Evolutionary conservation across 1,139 yeast genomes (phyloP).

Genomic region (Pichiaceae sp.): DNA sequence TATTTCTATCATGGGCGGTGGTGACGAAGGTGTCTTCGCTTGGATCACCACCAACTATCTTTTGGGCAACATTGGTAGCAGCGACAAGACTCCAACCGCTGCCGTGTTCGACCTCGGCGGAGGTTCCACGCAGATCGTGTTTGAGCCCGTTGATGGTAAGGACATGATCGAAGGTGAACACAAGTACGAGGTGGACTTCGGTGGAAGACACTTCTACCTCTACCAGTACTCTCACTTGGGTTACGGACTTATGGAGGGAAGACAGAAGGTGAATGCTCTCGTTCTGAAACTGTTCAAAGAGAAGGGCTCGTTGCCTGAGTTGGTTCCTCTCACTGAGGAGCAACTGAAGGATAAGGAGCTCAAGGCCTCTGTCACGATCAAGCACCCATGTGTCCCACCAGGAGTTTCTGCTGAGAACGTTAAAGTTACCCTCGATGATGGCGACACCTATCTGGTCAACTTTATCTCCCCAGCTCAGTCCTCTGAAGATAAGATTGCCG

Average conservation of each 20-base stretch:
- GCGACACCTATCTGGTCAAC: constrained; percentile 49
- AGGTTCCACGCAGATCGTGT: constrained; percentile 96
- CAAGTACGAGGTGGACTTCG: constrained; percentile 72
- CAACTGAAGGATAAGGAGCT: constrained; percentile 31
- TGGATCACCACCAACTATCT: constrained; percentile 96
- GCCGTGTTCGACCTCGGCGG: constrained; percentile 98
- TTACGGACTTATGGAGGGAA: constrained; percentile 90
- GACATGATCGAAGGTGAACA: constrained; percentile 81
- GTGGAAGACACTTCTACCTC: constrained; percentile 69
- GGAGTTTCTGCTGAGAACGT: constrained; percentile 44
- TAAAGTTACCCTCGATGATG: constrained; percentile 43
- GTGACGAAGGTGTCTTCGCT: constrained; percentile 97
- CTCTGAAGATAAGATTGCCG: constrained; percentile 25
- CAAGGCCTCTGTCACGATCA: constrained; percentile 37
- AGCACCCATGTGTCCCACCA: constrained; percentile 86
- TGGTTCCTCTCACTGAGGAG: constrained; percentile 21
- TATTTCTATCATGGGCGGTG: constrained; percentile 88
- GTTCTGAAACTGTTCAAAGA: constrained; percentile 45
- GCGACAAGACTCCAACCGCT: constrained; percentile 70
- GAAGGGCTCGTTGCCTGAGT: constrained; percentile 22
- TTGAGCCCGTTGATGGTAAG: constrained; percentile 69
- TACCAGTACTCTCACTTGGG: constrained; percentile 96
- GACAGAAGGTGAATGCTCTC: constrained; percentile 66
- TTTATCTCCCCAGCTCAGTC: constrained; percentile 60
- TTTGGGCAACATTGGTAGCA: constrained; percentile 81